Percentiles rank a stretch among this genome's conserved stretches.
phyloP scores from a whole-genome alignment of 2,329 filamentous ascomycete species.

The Pseudogymnoascus sp. region DNA sequence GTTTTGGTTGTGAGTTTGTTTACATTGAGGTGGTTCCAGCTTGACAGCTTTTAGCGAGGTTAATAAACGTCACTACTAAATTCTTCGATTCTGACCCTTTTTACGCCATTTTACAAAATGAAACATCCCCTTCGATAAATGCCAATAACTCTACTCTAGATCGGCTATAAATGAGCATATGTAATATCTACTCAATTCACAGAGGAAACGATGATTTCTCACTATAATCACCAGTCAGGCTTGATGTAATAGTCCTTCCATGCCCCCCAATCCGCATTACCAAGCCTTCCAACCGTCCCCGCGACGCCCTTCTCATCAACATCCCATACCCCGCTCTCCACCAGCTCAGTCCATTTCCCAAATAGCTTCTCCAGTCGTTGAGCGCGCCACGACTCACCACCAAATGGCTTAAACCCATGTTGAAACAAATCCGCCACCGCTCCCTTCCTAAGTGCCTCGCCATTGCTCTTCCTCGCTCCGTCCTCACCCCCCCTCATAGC shows the following conservation, averaged over 20 bases:
- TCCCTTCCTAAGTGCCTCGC: slow-evolving; percentile 12
- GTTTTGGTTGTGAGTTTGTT: not conserved
- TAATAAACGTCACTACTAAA: not conserved
- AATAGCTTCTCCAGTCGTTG: slow-evolving; percentile 14
- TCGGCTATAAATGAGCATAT: not conserved
- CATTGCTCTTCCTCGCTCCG: slow-evolving; percentile 10
- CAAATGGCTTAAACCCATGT: slow-evolving; percentile 15
- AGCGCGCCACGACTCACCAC: slow-evolving; percentile 7
- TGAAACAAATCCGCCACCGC: slow-evolving; percentile 14
- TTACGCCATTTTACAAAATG: not conserved
- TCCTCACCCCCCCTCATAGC: not conserved
- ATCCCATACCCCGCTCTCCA: slow-evolving; percentile 14
- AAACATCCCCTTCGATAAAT: not conserved
- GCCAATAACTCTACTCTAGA: not conserved
- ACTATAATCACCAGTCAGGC: not conserved
- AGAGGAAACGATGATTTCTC: not conserved
- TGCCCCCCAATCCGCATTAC: slow-evolving; percentile 11
- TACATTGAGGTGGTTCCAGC: not conserved
- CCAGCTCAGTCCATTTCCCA: slow-evolving; percentile 14
- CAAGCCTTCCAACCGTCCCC: slow-evolving; percentile 12
- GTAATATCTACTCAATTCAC: not conserved
- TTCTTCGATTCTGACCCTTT: not conserved
- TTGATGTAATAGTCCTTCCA: slow-evolving; percentile 7
- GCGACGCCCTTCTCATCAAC: slow-evolving; percentile 13
- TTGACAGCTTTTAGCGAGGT: not conserved